Evolutionary conservation across 2,329 filamentous ascomycete genomes (phyloP).

Genomic region (Geosmithia flava): DNA sequence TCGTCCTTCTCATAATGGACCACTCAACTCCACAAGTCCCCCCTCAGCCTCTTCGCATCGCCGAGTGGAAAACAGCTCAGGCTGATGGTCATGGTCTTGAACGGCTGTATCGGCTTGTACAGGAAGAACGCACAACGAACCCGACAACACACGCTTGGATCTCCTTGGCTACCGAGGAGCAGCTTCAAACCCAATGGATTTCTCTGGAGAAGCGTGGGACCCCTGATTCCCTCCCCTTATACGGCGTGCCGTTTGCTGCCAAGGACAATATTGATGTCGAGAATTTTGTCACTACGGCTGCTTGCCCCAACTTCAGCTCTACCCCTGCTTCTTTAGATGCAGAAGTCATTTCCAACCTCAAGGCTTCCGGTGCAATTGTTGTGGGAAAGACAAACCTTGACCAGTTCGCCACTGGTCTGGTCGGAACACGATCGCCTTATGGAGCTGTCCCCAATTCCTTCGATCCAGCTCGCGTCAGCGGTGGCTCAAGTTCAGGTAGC

Average conservation of each 20-base stretch:
- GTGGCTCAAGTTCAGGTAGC: conserved; percentile 46
- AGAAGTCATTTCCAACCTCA: conserved; percentile 32
- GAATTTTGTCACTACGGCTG: conserved; percentile 38
- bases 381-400: conserved; percentile 45
- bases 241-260: conserved; percentile 42
- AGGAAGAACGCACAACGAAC: background rate
- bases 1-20: background rate
- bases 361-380: conserved; percentile 40
- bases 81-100: background rate
- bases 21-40: background rate
- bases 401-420: conserved; percentile 50
- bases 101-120: background rate
- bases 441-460: conserved; percentile 42
- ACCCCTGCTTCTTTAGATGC: conserved; percentile 30
- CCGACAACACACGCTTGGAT: conserved; percentile 1
- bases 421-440: conserved; percentile 47
- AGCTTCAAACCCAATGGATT: conserved; percentile 1
- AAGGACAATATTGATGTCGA: conserved; percentile 45
- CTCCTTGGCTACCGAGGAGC: conserved; percentile 1
- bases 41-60: background rate
- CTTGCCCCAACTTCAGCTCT: conserved; percentile 34
- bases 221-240: conserved; percentile 29
- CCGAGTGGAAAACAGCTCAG: background rate
- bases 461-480: conserved; percentile 21
- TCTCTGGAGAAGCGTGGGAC: conserved; percentile 4